Evolutionary conservation across 371 early-diverging fungal genomes (phyloP), one percentile per base, ranked within the genome.

Genomic region (Actinomucor elegans): DNA sequence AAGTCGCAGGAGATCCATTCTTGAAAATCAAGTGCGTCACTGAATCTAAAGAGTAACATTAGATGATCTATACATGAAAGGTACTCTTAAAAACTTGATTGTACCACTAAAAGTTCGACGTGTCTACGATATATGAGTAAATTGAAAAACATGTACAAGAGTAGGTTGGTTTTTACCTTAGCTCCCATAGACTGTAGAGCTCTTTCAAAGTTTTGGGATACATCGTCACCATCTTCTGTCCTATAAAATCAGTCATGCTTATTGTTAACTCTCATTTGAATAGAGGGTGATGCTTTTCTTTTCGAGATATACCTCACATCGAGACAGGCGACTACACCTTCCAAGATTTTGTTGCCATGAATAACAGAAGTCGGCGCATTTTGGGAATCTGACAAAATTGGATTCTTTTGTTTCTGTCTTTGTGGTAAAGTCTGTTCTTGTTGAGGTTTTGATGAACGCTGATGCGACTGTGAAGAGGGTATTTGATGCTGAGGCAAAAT

Each of bases 201-300:
- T 21, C 56, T 44, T 48, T 77, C 77, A 60, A 73, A 73, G 48
- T 64, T 71, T 40, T 60, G 51, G 12, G 77, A 73, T 8, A 73
- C 77, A 61, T 77, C 74, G 28, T 71, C 72, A 2, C 74, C 77
- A 42, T 77, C 77, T 23, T 77, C 77, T 0, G 77, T 77, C 46
- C 77, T 77, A 14, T 32, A n/a, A n/a, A n/a, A n/a, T n/a, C n/a
- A 24, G 2, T n/a, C n/a, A n/a, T n/a, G n/a, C n/a, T n/a, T n/a
- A n/a, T n/a, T n/a, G n/a, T n/a, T n/a, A n/a, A n/a, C n/a, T n/a
- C n/a, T n/a, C n/a, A n/a, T n/a, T n/a, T n/a, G n/a, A n/a, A n/a
- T n/a, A n/a, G n/a, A n/a, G n/a, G n/a, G n/a, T n/a, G n/a, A n/a
- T n/a, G n/a, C n/a, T n/a, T n/a, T n/a, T n/a, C n/a, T n/a, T n/a